Base-by-base conservation (phyloP, 441 rosid species). In the Erodium moschatum region DNA sequence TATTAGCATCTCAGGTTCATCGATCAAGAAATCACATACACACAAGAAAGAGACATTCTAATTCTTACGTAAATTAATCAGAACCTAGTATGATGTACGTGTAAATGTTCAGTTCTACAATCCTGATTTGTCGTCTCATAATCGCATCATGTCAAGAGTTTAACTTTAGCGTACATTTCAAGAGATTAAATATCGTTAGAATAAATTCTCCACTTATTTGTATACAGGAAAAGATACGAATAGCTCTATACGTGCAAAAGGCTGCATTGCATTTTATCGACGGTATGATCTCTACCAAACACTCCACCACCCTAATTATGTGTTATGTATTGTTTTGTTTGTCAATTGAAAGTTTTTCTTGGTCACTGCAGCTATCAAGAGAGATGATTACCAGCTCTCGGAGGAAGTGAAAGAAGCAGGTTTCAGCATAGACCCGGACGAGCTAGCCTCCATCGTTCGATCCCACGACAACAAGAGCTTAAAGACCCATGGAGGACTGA, bases 191-290 rank as follows among this genome's bases (percentile, higher is more conserved):
- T 29, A 29, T 29, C 12, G 8, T 6, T 40, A 8, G 46, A 40
- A 2, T 40, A 40, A 40, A 40, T 40, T 40, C 0, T 40, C 31
- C n/a, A 44, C 15, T 44, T 48, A 6, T 13, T 2, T 40, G 7
- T 40, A 40, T 40, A 19, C 88, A 88, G 93, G 89, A 88, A 81
- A 86, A 86, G 75, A 75, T 88, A 46, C 81, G 93, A 67, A 70
- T 88, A 60, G 90, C 93, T 16, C 85, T 88, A 38, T 88, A 76
- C 42, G 88, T 88, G 71, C 87, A 88, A 65, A 83, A 86, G 66
- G 93, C 93, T 13, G 93, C 90, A 18, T 74, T 88, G 68, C 85
- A 85, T 40, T 88, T 86, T 79, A 79, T 88, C 44, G 87, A 78
- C 54, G 89, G 93, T 85, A 82, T 29, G 79, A 64, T 66, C 65